Evolutionary conservation across 345 rosid species (phyloP), one percentile per base, ranked within the genome.

Genomic region (Zanthoxylum bungeanum): DNA sequence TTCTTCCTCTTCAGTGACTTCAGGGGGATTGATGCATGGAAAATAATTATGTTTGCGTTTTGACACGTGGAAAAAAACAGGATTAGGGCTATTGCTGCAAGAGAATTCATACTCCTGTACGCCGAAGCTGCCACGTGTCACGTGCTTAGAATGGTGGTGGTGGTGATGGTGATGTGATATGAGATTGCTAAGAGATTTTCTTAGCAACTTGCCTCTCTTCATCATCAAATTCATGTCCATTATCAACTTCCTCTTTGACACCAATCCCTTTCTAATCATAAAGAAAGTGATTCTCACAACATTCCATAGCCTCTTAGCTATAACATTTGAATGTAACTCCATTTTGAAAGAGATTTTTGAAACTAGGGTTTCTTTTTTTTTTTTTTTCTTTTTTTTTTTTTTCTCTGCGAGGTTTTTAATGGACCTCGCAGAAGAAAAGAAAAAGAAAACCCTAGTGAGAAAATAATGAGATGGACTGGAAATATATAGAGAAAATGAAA

Each of bases 61-160:
- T 9, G 76, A 79, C 56, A 73, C 53, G 81, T 76, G 80, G 84
- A 72, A 79, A 84, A 84, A 87, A 87, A 79, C 85, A 78, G 84
- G 91, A 39, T 77, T 81, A 1, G 91, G 91, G 40, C 88, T 84
- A 80, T 84, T 78, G 79, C 87, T 84, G 81, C 91, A 84, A 17
- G 91, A 87, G 82, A 87, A 87, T 24, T 87, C 91, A 60, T 87
- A 87, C 19, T 86, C 91, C 85, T 80, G 86, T 80, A 74, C 1
- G 83, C 86, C 83, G 69, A 55, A 83, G 68, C 84, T 30, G 28
- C 81, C 75, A 55, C 85, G 79, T 46, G 78, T 74, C 75, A 69
- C 16, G 51, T 57, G 69, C 30, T 44, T 65, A 7, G 72, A 40
- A 28, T 57, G 59, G 9, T 53, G 68, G 1, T 64, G 77, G 53